phyloP scores from a whole-genome alignment of 305 asterid genomes.

The Solanum hybrid region DNA sequence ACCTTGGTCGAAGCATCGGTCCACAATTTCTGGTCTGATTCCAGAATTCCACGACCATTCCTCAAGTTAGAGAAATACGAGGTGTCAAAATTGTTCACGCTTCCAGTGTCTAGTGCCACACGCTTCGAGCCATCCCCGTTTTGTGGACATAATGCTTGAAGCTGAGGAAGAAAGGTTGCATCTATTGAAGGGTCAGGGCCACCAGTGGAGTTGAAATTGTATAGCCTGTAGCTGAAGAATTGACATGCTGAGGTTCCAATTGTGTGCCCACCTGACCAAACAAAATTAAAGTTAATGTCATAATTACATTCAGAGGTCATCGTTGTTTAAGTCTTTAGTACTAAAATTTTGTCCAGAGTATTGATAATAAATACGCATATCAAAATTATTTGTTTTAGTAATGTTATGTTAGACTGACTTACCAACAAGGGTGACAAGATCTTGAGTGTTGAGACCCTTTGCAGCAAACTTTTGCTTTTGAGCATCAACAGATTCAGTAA shows the following conservation, averaged over 20 bases:
- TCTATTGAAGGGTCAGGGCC: constrained; percentile 17
- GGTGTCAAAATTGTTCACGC: constrained; percentile 18
- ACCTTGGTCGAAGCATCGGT: constrained; percentile 7
- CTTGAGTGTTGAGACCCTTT: constrained; percentile 43
- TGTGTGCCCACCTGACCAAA: constrained; percentile 26
- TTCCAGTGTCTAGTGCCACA: constrained; percentile 18
- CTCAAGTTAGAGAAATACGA: constrained; percentile 17
- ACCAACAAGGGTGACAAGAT: constrained; percentile 65
- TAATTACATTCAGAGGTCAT: not conserved
- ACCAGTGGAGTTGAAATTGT: constrained; percentile 16
- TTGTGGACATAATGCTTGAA: constrained; percentile 21
- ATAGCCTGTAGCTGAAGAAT: constrained; percentile 17
- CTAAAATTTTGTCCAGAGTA: not conserved
- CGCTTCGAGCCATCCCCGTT: constrained; percentile 9
- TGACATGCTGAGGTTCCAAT: constrained; percentile 24
- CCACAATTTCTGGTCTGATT: constrained; percentile 23
- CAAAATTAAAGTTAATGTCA: not conserved
- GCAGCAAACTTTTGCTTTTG: constrained; percentile 40
- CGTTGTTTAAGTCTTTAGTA: not conserved
- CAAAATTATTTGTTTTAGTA: not conserved
- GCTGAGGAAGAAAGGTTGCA: constrained; percentile 7
- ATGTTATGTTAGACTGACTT: not conserved
- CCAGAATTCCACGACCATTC: constrained; percentile 17
- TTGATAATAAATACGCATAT: fast-evolving
- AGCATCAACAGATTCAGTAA: constrained; percentile 37